Conservation (phyloP, 495 filamentous ascomycete species). For the Corynascus novoguineensis region DNA sequence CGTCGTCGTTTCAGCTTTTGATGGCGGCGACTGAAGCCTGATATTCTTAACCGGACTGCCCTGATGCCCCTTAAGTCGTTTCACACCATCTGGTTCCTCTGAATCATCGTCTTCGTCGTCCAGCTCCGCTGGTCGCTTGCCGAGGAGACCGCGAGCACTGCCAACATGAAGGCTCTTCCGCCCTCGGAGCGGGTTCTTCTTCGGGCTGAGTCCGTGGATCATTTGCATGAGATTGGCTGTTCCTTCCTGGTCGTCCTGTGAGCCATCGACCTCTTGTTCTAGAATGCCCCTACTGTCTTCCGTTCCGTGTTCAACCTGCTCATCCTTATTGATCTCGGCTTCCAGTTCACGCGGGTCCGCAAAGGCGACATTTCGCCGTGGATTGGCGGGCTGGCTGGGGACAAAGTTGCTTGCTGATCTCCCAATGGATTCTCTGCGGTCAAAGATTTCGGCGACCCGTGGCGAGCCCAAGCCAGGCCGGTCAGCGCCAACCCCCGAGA, state of each 20-base stretch:
- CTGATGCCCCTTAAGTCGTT: constrained; percentile 63
- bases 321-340: constrained; percentile 63
- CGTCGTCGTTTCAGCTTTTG: constrained; percentile 56
- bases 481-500: constrained; percentile 71
- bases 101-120: constrained; percentile 63
- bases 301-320: constrained; percentile 55
- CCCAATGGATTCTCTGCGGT: constrained; percentile 65
- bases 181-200: constrained; percentile 60
- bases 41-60: constrained; percentile 75
- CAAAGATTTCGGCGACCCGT: constrained; percentile 64
- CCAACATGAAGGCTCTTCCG: constrained; percentile 75
- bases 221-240: constrained; percentile 65
- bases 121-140: constrained; percentile 67
- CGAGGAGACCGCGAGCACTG: constrained; percentile 66
- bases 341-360: constrained; percentile 63
- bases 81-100: constrained; percentile 57
- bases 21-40: constrained; percentile 58
- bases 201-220: constrained; percentile 72
- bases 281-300: constrained; percentile 54
- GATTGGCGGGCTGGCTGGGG: constrained; percentile 32
- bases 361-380: constrained; percentile 52
- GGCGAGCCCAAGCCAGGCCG: constrained; percentile 74
- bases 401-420: constrained; percentile 59
- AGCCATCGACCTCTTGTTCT: constrained; percentile 43
- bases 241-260: constrained; percentile 51